These are phyloP conservation scores for Pyrus pyrifolia DNA, from an alignment of 306 rosid genomes.

Conservation along the genomic window DNA sequence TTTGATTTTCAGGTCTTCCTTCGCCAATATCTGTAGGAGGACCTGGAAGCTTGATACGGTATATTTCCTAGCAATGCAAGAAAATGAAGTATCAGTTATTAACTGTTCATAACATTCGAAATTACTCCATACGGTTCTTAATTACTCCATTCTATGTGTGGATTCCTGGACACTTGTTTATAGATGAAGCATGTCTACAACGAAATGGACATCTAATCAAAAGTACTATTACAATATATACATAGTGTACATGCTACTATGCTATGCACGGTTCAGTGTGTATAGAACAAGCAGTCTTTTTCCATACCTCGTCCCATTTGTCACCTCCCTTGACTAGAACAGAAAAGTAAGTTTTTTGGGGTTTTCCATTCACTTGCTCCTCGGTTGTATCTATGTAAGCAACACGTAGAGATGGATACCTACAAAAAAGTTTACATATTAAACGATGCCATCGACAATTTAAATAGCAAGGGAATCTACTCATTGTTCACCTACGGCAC, in stretches of 20 bases:
- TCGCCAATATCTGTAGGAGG: conserved; percentile 83
- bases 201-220: neutral
- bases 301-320: conserved; percentile 79
- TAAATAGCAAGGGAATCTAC: neutral
- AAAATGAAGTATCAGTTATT: neutral
- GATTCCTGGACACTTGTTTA: neutral
- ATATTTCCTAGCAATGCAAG: conserved; percentile 61
- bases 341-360: conserved; percentile 52
- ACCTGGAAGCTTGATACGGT: conserved; percentile 98
- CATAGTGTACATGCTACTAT: neutral
- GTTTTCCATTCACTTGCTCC: conserved; percentile 38
- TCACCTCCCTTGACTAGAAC: conserved; percentile 95
- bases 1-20: conserved; percentile 97
- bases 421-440: conserved; percentile 25
- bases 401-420: conserved; percentile 75
- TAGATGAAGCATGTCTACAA: neutral
- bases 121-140: too few relatives aligned
- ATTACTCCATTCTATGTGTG: neutral
- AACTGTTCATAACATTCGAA: neutral
- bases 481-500: conserved; percentile 8
- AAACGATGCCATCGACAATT: conserved; percentile 18
- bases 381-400: conserved; percentile 90
- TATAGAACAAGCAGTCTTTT: conserved; percentile 1
- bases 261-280: neutral
- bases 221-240: too few relatives aligned